Conservation (phyloP, 192 early-diverging fungal genomes). For the Dimargaris cristalligena region DNA sequence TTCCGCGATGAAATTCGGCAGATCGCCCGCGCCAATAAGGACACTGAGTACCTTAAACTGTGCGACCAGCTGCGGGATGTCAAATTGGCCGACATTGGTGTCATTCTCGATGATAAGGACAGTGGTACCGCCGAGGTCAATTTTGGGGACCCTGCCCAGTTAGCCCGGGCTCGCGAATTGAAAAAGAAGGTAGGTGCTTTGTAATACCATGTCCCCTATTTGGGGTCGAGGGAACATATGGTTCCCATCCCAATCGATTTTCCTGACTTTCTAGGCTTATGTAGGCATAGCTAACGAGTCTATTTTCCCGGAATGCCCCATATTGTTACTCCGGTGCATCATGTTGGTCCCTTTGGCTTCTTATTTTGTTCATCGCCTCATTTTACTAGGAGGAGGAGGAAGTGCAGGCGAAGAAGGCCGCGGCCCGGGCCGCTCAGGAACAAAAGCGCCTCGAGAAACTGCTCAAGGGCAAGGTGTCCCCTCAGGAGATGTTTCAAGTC, state of each 20-base stretch:
- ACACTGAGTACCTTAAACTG: slow-evolving; percentile 45
- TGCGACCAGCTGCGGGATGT: slow-evolving; percentile 82
- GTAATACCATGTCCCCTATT: too few relatives aligned
- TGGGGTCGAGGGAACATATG: too few relatives aligned
- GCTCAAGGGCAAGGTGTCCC: slow-evolving; percentile 59
- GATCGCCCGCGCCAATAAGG: slow-evolving; percentile 35
- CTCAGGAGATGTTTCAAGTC: slow-evolving; percentile 65
- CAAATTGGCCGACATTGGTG: slow-evolving; percentile 72
- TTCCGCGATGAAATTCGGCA: slow-evolving; percentile 82
- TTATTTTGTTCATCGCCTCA: neutral
- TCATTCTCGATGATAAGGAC: slow-evolving; percentile 87
- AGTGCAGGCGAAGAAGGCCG: slow-evolving; percentile 43
- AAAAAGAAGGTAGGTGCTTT: slow-evolving; percentile 32
- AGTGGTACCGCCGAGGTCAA: slow-evolving; percentile 88
- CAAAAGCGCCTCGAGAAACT: slow-evolving; percentile 48
- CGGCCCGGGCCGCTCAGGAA: slow-evolving; percentile 37
- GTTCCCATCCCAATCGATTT: too few relatives aligned
- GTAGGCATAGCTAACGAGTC: too few relatives aligned
- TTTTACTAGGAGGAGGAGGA: slow-evolving; percentile 31
- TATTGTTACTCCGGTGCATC: too few relatives aligned
- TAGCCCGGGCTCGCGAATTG: slow-evolving; percentile 43
- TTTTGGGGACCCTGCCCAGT: slow-evolving; percentile 58
- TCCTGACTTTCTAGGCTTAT: too few relatives aligned
- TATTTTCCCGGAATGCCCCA: too few relatives aligned
- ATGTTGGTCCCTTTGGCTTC: neutral